phyloP scores from a whole-genome alignment of 164 flowering plant genomes.

The Piper longum region DNA sequence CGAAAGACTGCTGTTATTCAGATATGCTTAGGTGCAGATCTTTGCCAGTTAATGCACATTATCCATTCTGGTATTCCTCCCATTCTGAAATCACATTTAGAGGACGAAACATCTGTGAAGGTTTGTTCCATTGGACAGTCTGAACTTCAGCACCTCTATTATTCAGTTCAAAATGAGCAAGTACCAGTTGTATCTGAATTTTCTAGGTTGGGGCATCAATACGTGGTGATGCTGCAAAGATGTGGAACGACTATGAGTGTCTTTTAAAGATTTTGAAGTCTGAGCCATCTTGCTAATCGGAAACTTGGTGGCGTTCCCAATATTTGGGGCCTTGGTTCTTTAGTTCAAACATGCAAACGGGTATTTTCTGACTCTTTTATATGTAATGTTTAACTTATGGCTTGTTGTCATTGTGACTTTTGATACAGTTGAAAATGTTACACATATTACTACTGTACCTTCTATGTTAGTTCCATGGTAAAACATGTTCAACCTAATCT shows the following conservation, averaged over 20 bases:
- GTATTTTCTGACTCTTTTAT: conserved; percentile 12
- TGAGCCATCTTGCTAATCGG: conserved; percentile 51
- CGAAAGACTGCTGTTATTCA: conserved; percentile 84
- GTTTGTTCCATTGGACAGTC: conserved; percentile 12
- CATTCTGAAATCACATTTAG: conserved; percentile 43
- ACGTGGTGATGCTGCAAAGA: conserved; percentile 50
- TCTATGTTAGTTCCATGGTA: not conserved
- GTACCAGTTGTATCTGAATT: not conserved
- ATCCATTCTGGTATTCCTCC: conserved; percentile 75
- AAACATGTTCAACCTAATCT: no score
- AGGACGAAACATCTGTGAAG: conserved; percentile 48
- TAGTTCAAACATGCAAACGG: conserved; percentile 52
- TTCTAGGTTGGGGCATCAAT: conserved; percentile 69
- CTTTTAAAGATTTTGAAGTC: conserved; percentile 33
- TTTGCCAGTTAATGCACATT: conserved; percentile 77
- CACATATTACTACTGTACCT: not conserved
- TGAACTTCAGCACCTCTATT: not conserved
- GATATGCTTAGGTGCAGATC: conserved; percentile 38
- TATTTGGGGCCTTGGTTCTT: conserved; percentile 53
- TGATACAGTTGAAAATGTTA: not conserved
- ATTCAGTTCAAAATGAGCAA: not conserved
- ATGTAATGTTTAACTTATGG: not conserved
- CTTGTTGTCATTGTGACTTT: not conserved
- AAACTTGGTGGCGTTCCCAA: conserved; percentile 39
- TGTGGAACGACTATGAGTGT: conserved; percentile 51